phyloP scores from a whole-genome alignment of 1,139 yeast species.

The Lizanozyma gosingica region DNA sequence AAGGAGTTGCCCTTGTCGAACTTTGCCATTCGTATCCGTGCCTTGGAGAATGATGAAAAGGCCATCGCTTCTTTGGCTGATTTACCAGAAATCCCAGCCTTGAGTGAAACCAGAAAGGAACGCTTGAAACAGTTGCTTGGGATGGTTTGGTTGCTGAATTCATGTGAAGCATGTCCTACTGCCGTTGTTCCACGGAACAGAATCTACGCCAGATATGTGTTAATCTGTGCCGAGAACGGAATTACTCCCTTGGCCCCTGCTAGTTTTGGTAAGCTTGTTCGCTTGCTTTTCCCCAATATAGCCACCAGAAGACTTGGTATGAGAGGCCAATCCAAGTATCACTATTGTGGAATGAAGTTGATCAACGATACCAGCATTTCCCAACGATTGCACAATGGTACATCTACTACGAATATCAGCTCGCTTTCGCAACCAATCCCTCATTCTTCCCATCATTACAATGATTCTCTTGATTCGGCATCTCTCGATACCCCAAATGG shows the following conservation, averaged over 20 bases:
- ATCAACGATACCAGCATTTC: conserved; percentile 34
- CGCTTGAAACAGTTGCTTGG: conserved; percentile 43
- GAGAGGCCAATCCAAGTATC: conserved; percentile 84
- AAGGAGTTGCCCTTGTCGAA: conserved; percentile 38
- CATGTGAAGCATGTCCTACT: conserved; percentile 55
- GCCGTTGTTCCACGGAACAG: conserved; percentile 80
- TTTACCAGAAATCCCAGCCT: conserved; percentile 1
- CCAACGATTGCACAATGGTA: conserved; percentile 6
- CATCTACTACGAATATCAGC: conserved; percentile 7
- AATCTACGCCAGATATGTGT: conserved; percentile 73
- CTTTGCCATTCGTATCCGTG: conserved; percentile 41
- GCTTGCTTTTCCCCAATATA: conserved; percentile 62
- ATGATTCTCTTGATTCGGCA: neutral
- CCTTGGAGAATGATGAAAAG: conserved; percentile 28
- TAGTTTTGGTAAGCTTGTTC: conserved; percentile 76
- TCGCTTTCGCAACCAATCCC: conserved; percentile 5
- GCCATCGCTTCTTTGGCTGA: neutral
- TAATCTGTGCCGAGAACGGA: conserved; percentile 57
- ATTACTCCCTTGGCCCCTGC: conserved; percentile 78
- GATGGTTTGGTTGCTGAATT: conserved; percentile 66
- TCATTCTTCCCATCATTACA: conserved; percentile 1
- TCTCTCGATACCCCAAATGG: conserved; percentile 6
- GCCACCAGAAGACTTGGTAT: conserved; percentile 82
- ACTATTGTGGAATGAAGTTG: conserved; percentile 76
- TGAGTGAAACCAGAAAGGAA: conserved; percentile 5